Percentiles rank a stretch among this genome's conserved stretches.
Conservation (phyloP, 345 rosid genomes). For the Syzygium oleosum region DNA sequence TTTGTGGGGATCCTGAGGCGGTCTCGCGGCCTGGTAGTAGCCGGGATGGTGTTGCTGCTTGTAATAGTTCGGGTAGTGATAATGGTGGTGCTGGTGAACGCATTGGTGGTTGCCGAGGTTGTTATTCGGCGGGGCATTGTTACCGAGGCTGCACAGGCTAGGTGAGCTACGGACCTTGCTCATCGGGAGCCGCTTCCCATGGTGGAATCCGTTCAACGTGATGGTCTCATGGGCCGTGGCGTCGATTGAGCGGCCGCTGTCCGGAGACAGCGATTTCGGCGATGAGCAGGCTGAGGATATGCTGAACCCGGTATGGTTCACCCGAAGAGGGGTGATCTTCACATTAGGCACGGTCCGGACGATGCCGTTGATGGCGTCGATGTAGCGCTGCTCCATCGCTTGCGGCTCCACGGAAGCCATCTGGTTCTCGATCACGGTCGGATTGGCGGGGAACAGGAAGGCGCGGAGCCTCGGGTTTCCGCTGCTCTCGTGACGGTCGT, state of each 20-base stretch:
- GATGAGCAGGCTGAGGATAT: constrained; percentile 53
- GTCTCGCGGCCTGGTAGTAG: constrained; percentile 18
- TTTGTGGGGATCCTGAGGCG: constrained; percentile 19
- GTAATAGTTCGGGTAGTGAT: constrained; percentile 16
- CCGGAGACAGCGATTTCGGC: constrained; percentile 52
- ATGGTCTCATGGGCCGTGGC: constrained; percentile 12
- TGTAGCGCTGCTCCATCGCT: constrained; percentile 56
- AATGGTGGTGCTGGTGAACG: constrained; percentile 19
- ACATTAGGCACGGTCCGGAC: constrained; percentile 9
- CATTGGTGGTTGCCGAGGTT: constrained; percentile 5
- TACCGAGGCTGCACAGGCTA: constrained; percentile 31
- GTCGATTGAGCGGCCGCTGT: constrained; percentile 16
- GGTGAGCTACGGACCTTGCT: constrained; percentile 74
- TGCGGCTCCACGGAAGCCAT: constrained; percentile 18
- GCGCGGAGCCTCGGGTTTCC: constrained; percentile 49
- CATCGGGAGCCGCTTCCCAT: constrained; percentile 22
- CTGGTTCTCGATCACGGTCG: constrained; percentile 28
- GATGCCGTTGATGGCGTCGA: constrained; percentile 74
- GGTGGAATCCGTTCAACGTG: constrained; percentile 9
- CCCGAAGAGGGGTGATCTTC: constrained; percentile 22
- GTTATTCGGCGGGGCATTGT: constrained; percentile 4
- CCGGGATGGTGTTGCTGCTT: constrained; percentile 8
- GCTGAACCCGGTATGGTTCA: constrained; percentile 30
- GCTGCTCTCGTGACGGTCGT: constrained; percentile 40
- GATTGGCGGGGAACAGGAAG: constrained; percentile 57